A percentile compares a stretch with the other conserved stretches of the same genome.
Conservation (phyloP, 1,284 basidiomycete species). For the Tremellales sp. region DNA sequence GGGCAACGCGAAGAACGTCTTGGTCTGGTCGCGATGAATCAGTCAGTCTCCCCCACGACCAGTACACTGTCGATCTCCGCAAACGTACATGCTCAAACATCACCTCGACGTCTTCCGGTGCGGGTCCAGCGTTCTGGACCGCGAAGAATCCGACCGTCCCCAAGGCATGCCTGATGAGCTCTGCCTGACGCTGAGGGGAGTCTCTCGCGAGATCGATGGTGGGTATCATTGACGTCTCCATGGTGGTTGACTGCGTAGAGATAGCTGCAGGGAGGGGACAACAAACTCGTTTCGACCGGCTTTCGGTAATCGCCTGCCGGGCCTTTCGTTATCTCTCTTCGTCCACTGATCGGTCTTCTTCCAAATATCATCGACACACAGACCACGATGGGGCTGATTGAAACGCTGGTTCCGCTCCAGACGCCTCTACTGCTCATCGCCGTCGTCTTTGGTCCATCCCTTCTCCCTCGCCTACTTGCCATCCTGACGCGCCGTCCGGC, state of each 20-base stretch:
- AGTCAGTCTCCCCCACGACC: background rate
- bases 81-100: slow-evolving; percentile 21
- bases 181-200: slow-evolving; percentile 17
- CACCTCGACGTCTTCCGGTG: slow-evolving; percentile 6
- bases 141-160: slow-evolving; percentile 20
- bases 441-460: slow-evolving; percentile 21
- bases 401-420: slow-evolving; percentile 14
- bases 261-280: background rate
- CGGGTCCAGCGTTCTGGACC: slow-evolving; percentile 15
- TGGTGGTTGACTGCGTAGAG: background rate
- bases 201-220: slow-evolving; percentile 20
- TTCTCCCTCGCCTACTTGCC: slow-evolving; percentile 17
- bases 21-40: slow-evolving; percentile 6
- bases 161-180: slow-evolving; percentile 17
- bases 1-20: slow-evolving; percentile 13
- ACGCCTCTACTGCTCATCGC: slow-evolving; percentile 16
- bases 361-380: too few species aligned
- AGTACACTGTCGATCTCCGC: background rate
- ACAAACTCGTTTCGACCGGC: too few species aligned
- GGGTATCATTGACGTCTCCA: slow-evolving; percentile 11
- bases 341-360: too few species aligned
- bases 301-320: too few species aligned
- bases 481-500: slow-evolving; percentile 7
- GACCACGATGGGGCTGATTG: slow-evolving; percentile 13
- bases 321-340: too few species aligned